These are phyloP conservation scores for Blastocystis sp. DNA, from an alignment of 352 stramenopile genomes.

Conservation along the genomic window DNA sequence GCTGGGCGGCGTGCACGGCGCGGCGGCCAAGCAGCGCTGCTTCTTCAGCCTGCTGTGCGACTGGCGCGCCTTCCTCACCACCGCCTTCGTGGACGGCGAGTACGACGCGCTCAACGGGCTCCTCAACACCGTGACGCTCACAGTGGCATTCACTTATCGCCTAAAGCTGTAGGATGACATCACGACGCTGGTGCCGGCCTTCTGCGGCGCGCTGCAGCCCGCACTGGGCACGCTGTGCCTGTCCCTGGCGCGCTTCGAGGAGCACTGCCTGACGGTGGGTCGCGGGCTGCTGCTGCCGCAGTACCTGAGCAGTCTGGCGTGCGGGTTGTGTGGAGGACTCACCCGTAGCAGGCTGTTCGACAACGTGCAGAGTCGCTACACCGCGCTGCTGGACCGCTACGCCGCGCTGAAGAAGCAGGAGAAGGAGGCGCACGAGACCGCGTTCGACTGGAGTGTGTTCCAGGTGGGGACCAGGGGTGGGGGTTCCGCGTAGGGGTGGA, in stretches of 20 bases:
- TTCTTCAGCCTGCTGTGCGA: background rate
- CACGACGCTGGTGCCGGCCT: background rate
- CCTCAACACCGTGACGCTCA: background rate
- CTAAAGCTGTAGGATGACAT: background rate
- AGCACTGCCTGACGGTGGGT: background rate
- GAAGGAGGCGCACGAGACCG: background rate
- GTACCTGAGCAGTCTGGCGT: background rate
- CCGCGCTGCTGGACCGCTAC: background rate
- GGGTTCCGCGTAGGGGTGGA: background rate
- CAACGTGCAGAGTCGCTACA: background rate
- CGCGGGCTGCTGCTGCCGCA: background rate
- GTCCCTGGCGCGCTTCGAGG: background rate
- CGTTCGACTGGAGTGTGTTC: slow-evolving; percentile 19
- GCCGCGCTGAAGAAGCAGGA: background rate
- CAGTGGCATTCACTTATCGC: background rate
- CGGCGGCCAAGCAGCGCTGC: background rate
- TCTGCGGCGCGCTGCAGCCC: background rate
- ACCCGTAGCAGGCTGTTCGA: background rate
- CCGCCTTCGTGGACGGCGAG: background rate
- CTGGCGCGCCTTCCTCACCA: slow-evolving; percentile 4
- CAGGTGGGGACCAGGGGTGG: background rate
- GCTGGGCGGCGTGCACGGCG: background rate
- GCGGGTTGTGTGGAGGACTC: background rate
- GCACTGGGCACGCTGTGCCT: background rate
- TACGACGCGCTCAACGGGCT: slow-evolving; percentile 19